These are phyloP conservation scores for Fraxinus baroniana DNA, from an alignment of 305 asterid species.

Conservation along the genomic window DNA sequence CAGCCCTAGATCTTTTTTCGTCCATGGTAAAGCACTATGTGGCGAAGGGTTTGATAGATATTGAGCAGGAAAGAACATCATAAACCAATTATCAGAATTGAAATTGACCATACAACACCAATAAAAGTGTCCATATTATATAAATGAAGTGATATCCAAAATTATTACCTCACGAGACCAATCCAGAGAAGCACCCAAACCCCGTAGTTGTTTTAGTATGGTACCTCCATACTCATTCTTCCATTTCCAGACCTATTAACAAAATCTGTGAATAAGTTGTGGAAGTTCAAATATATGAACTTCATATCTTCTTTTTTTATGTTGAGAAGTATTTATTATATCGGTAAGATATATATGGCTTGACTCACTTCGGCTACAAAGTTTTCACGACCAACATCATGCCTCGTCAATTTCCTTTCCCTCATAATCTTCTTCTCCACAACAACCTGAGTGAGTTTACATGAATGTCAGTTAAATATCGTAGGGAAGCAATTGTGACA, in stretches of 20 bases:
- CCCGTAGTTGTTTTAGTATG: conserved; percentile 74
- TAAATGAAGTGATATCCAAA: background rate
- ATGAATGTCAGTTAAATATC: conserved; percentile 19
- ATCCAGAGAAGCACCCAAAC: conserved; percentile 91
- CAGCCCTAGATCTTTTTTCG: conserved; percentile 83
- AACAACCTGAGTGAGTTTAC: conserved; percentile 61
- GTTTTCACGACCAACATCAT: conserved; percentile 79
- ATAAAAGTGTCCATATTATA: background rate
- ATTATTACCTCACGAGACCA: conserved; percentile 91
- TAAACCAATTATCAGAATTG: background rate
- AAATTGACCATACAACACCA: background rate
- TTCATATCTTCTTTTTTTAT: background rate
- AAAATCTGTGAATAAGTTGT: conserved; percentile 17
- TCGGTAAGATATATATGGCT: background rate
- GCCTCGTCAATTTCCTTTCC: conserved; percentile 78
- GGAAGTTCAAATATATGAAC: conserved; percentile 10
- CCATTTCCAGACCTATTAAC: conserved; percentile 90
- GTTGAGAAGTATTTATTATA: background rate
- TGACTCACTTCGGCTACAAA: conserved; percentile 79
- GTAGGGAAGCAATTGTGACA: conserved; percentile 3
- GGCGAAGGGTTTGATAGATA: conserved; percentile 10
- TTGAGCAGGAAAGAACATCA: background rate
- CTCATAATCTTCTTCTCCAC: conserved; percentile 94
- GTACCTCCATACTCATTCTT: conserved; percentile 85
- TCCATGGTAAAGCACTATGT: conserved; percentile 88